Base-by-base conservation (phyloP, 140 eudicot genomes). In the Ambrosia hybrid region DNA sequence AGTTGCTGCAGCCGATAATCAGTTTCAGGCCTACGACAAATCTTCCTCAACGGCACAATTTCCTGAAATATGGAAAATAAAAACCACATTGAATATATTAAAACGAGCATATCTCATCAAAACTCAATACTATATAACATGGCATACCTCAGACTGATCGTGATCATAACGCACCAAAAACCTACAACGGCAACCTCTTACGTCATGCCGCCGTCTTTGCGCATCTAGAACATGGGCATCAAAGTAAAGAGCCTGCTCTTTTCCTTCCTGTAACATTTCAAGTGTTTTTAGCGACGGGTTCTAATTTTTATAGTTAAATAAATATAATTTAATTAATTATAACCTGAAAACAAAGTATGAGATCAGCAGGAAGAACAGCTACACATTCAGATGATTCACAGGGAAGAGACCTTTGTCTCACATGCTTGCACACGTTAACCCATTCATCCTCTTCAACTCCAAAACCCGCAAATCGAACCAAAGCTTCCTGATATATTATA, bases 391-490 rank as follows among this genome's bases (percentile, higher is more conserved):
- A 85, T 34, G 98, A 74, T 75, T 93, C 98, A 76, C 98, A 93
- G 51, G 98, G 98, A 69, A 93, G 97, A 57, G 98, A 93, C 17
- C 98, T 81, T 75, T 93, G 98, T 76, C 98, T 93, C 43, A 90
- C 89, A 86, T 83, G 89, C 85, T 77, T 90, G 26, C 86, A 85
- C 36, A 93, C 79, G 71, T 82, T 78, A 36, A 93, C 89, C 98
- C 98, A 93, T 77, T 93, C 98, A 85, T 93, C 98, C 79, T 93
- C 98, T 70, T 93, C 97, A 14, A 84, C 81, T 65, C 98, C 98
- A 79, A 93, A 93, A 73, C 98, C 98, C 16, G 96, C 83, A 87
- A 90, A 90, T 30, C 98, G 93, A 60, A 93, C 98, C 78, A 93
- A 58, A 77, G 82, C 98, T 79, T 93, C 98, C 98, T 93, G 76